phyloP scores from a whole-genome alignment of 768 basidiomycete species.

The Tylopilus rubrobrunneus region DNA sequence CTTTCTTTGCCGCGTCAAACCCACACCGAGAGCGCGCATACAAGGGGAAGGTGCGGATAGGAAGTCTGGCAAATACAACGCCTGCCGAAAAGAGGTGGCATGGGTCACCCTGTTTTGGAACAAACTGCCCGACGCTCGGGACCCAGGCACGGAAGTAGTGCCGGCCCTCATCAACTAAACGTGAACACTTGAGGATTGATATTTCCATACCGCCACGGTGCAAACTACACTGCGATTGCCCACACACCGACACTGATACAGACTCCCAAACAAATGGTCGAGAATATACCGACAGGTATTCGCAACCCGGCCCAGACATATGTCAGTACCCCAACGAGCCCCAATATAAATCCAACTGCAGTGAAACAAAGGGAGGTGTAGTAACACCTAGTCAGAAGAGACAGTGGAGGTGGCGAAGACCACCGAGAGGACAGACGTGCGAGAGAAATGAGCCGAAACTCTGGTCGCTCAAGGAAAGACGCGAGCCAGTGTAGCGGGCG shows the following conservation, averaged over 20 bases:
- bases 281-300: slow-evolving; percentile 24
- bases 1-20: not conserved
- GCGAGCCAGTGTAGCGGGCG: slow-evolving; percentile 1
- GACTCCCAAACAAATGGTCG: slow-evolving; percentile 25
- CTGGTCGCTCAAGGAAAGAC: not conserved
- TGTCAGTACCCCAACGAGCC: slow-evolving; percentile 23
- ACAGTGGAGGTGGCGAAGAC: slow-evolving; percentile 10
- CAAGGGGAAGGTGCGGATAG: slow-evolving; percentile 6
- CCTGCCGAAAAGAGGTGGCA: slow-evolving; percentile 2
- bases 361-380: slow-evolving; percentile 24
- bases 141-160: not conserved
- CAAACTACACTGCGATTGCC: slow-evolving; percentile 22
- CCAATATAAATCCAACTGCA: slow-evolving; percentile 23
- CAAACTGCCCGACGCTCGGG: not conserved
- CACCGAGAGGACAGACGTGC: not conserved
- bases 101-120: not conserved
- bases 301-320: slow-evolving; percentile 26
- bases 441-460: not conserved
- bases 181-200: not conserved
- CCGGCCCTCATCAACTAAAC: too few species aligned
- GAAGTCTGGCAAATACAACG: slow-evolving; percentile 10
- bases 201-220: not conserved
- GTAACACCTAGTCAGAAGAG: slow-evolving; percentile 25
- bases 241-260: slow-evolving; percentile 18
- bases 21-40: not conserved